Evolutionary conservation across 768 basidiomycete species (phyloP).

Genomic region (Vararia minispora): DNA sequence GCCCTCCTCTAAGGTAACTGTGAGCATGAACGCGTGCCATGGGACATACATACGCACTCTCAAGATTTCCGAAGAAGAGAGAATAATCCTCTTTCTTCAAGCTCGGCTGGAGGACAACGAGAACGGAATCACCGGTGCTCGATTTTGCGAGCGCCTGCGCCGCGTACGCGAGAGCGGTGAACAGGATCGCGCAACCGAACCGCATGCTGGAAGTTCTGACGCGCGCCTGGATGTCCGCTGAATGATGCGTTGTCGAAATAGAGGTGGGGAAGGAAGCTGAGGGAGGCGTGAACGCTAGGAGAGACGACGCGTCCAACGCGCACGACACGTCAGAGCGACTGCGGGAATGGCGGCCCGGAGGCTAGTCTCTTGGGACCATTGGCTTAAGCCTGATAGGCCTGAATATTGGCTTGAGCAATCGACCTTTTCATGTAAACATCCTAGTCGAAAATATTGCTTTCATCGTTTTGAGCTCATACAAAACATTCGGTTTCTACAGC

Average conservation of each 20-base stretch:
- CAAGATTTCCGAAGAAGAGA: slow-evolving; percentile 69
- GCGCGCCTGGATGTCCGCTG: slow-evolving; percentile 1
- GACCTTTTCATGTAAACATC: too few relatives aligned
- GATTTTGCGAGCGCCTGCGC: slow-evolving; percentile 39
- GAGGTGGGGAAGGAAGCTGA: background rate
- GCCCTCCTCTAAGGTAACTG: slow-evolving; percentile 47
- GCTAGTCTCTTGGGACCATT: too few relatives aligned
- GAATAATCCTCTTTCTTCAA: slow-evolving; percentile 62
- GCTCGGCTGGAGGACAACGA: slow-evolving; percentile 72
- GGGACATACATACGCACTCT: slow-evolving; percentile 34
- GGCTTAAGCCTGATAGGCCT: too few relatives aligned
- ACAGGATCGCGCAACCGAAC: slow-evolving; percentile 17
- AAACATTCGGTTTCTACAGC: too few relatives aligned
- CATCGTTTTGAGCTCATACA: too few relatives aligned
- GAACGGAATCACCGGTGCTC: slow-evolving; percentile 72
- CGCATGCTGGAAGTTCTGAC: too few relatives aligned
- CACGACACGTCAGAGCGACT: too few relatives aligned
- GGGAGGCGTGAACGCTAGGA: too few relatives aligned
- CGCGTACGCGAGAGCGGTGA: slow-evolving; percentile 21
- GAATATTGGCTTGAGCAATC: too few relatives aligned
- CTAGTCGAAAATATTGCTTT: too few relatives aligned
- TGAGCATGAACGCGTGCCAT: slow-evolving; percentile 3
- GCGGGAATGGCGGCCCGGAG: too few relatives aligned
- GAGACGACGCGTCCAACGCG: too few relatives aligned
- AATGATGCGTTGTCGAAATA: background rate